Evolutionary conservation across 2,329 filamentous ascomycete genomes (phyloP), one percentile per base, ranked within the genome.

Genomic region (Alternaria tenuissima): DNA sequence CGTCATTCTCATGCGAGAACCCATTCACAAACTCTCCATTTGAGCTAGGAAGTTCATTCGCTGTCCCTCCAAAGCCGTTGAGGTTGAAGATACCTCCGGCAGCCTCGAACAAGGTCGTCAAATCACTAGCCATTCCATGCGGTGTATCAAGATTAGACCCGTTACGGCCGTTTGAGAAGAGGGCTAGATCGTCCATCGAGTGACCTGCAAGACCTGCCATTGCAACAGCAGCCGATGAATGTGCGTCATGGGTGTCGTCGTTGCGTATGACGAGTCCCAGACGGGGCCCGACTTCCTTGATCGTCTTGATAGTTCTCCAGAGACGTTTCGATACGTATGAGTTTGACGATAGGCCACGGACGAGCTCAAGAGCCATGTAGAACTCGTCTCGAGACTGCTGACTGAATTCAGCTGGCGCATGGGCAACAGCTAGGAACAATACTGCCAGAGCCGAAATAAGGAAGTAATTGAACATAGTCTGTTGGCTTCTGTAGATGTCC

Each of bases 401-500:
- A 67, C 88, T 90, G 75, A 93, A 94, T 26, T 88, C 85, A 0
- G 90, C 85, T 0, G 91, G 91, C 0, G 90, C 89, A 70, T 94
- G 91, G 3, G 89, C 90, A 0, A 90, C 90, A 1, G 91, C 91
- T 1, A 94, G 84, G 72, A 94, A 93, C 12, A 94, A 81, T 3
- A 92, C 90, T 0, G 90, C 89, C 20, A 94, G 87, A 2, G 90
- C 89, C 0, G 89, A 91, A 1, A 90, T 88, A 20, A 94, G 82
- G 70, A 94, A 94, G 68, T 93, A 91, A 76, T 94, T 91, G 79
- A 93, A 93, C 74, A 92, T 91, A 7, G 90, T 87, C 77, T 93
- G 91, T 52, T 91, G 86, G 34, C 84, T 86, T 36, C 87, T 84
- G 76, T 94, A 93, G 3, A 93, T 84, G 60, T 91, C 88, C 0